Base-by-base conservation (phyloP, 2,329 filamentous ascomycete species). In the Hansfordia pulvinata region DNA sequence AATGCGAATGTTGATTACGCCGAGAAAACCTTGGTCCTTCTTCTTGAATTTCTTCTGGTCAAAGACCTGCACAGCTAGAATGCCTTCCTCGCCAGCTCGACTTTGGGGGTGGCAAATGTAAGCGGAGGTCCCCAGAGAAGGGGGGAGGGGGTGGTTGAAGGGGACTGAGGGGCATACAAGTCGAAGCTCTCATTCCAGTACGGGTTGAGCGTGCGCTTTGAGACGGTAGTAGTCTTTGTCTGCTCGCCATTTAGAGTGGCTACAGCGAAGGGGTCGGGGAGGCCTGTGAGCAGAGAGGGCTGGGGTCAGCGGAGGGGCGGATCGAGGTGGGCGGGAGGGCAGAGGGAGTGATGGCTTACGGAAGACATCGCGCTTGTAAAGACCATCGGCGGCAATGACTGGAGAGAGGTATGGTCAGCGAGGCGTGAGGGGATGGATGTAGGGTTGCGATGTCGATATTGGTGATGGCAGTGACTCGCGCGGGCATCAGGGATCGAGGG, bases 41-140 rank as follows among this genome's bases (percentile, higher is more conserved):
- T 98, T 98, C 68, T 98, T 98, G 62, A 98, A 98, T 61, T 98
- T 98, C 64, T 94, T 94, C 58, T 98, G 90, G 56, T 98, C 90
- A 50, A 98, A 98, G 29, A 98, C 93, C 51, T 98, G 90, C 24
- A 98, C 86, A 6, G 90, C 90, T 25, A 98, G 67, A 46, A 98
- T 94, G 53, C 86, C 93, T 46, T 93, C 88, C 52, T 98, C 90
- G 34, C 78, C 90, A 33, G 84, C 88, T 50, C 71, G 72, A 63
- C 90, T 96, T 50, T 31, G n/a, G n/a, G n/a, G n/a, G n/a, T n/a
- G n/a, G n/a, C n/a, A n/a, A n/a, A n/a, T n/a, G n/a, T n/a, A n/a
- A n/a, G n/a, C n/a, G n/a, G n/a, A n/a, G n/a, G n/a, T n/a, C n/a
- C n/a, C n/a, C 13, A 16, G n/a, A 17, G 20, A 23, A 16, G 13